Evolutionary conservation across 1,139 yeast genomes (phyloP).

Genomic region (Sugiyamaella novakii): DNA sequence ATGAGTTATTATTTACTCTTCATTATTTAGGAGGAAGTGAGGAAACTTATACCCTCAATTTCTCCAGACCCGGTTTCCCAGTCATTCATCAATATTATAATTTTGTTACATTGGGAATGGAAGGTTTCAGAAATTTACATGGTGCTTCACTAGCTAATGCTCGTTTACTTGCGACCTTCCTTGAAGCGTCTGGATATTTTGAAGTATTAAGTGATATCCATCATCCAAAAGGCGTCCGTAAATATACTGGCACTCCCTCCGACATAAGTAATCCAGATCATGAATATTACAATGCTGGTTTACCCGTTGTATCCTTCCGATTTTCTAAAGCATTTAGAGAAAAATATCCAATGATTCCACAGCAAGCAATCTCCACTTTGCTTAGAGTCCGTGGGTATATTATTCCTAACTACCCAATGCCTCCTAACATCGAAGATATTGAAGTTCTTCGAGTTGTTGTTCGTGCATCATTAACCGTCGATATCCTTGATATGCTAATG

Average conservation of each 20-base stretch:
- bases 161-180: conserved; percentile 62
- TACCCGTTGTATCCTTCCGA: conserved; percentile 88
- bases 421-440: conserved; percentile 53
- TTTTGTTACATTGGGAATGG: conserved; percentile 66
- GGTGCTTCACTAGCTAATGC: conserved; percentile 68
- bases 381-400: conserved; percentile 84
- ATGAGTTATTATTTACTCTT: conserved; percentile 71
- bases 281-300: conserved; percentile 62
- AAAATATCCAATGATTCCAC: conserved; percentile 82
- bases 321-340: conserved; percentile 60
- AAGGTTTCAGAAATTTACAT: conserved; percentile 69
- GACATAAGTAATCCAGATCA: conserved; percentile 37
- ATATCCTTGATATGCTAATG: conserved; percentile 71
- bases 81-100: conserved; percentile 86
- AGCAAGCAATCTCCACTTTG: conserved; percentile 68
- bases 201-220: conserved; percentile 80
- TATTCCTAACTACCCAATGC: conserved; percentile 86
- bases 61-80: conserved; percentile 91
- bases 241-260: conserved; percentile 27
- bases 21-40: conserved; percentile 89
- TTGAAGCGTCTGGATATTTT: conserved; percentile 67
- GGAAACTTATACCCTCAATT: conserved; percentile 82
- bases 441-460: conserved; percentile 88
- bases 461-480: conserved; percentile 68
- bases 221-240: conserved; percentile 41